A percentile compares a stretch with the other conserved stretches of the same genome.
Evolutionary conservation across 495 filamentous ascomycete species (phyloP).

Genomic region (Monascus purpureus): DNA sequence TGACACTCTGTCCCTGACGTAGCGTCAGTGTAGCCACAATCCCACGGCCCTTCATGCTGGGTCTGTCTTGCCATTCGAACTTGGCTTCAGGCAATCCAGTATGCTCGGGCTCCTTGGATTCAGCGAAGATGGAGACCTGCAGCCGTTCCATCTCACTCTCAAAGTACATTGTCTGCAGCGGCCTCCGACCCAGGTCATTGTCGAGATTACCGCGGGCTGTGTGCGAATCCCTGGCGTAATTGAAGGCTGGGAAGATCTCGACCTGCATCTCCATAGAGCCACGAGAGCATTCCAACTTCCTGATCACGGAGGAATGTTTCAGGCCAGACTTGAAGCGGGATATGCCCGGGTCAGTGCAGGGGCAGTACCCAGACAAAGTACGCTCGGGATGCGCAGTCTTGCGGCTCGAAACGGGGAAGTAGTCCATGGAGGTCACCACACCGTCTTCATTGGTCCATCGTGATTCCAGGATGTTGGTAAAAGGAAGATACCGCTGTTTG

Average conservation of each 20-base stretch:
- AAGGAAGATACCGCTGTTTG: conserved; percentile 58
- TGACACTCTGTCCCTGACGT: conserved; percentile 49
- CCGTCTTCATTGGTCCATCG: conserved; percentile 59
- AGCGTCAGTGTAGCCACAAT: conserved; percentile 42
- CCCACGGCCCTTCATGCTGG: conserved; percentile 42
- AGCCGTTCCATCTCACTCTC: conserved; percentile 40
- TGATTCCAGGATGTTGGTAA: conserved; percentile 55
- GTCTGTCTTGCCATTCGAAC: conserved; percentile 37
- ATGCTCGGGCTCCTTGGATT: conserved; percentile 37
- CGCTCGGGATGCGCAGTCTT: conserved; percentile 11
- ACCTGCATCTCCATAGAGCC: conserved; percentile 47
- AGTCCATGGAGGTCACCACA: conserved; percentile 55
- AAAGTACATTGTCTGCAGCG: conserved; percentile 48
- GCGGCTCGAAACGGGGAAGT: conserved; percentile 40
- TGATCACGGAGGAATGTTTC: conserved; percentile 37
- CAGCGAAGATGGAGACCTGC: conserved; percentile 50
- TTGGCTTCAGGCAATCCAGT: conserved; percentile 29
- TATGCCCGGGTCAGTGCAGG: conserved; percentile 16
- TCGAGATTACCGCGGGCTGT: conserved; percentile 18
- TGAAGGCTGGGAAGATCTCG: conserved; percentile 57
- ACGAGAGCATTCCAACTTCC: conserved; percentile 54
- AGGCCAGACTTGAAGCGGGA: conserved; percentile 28
- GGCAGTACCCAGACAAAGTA: conserved; percentile 22
- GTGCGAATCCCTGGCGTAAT: conserved; percentile 48
- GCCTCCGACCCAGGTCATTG: conserved; percentile 14